phyloP scores from a whole-genome alignment of 1,139 yeast species.

The Candida albicans region DNA sequence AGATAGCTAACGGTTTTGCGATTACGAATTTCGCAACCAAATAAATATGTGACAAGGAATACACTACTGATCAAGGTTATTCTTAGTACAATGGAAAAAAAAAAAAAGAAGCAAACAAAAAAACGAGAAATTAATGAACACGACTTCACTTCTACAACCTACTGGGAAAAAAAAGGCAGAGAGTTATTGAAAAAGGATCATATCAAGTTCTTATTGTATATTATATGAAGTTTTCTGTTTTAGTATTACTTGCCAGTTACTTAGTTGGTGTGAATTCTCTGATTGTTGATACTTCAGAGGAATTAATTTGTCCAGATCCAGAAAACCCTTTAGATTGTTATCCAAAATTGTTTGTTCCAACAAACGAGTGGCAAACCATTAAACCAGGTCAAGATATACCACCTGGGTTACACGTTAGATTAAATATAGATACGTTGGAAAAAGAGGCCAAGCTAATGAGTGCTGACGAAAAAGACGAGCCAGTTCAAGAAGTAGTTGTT shows the following conservation, averaged over 20 bases:
- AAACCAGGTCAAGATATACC: constrained; percentile 73
- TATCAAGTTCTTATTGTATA: neutral
- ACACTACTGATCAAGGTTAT: too few species aligned
- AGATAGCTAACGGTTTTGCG: too few species aligned
- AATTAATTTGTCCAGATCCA: constrained; percentile 21
- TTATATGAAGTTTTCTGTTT: constrained; percentile 4
- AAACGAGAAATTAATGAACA: neutral
- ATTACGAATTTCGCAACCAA: too few species aligned
- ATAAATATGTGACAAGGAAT: too few species aligned
- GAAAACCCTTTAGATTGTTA: constrained; percentile 55
- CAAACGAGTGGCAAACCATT: constrained; percentile 66
- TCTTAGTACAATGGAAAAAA: neutral
- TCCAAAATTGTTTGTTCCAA: constrained; percentile 61
- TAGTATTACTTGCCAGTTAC: constrained; percentile 3
- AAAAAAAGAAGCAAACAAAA: neutral
- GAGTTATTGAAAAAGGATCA: too few species aligned
- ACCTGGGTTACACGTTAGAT: constrained; percentile 71
- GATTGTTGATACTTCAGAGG: constrained; percentile 19
- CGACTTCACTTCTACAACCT: too few species aligned
- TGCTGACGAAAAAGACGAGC: constrained; percentile 17
- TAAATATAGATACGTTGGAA: constrained; percentile 65
- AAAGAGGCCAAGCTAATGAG: constrained; percentile 65
- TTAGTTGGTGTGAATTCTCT: constrained; percentile 2
- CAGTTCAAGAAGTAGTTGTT: constrained; percentile 17
- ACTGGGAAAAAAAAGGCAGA: too few species aligned